Conservation (phyloP, 306 rosid species). For the Prunus mongolica region DNA sequence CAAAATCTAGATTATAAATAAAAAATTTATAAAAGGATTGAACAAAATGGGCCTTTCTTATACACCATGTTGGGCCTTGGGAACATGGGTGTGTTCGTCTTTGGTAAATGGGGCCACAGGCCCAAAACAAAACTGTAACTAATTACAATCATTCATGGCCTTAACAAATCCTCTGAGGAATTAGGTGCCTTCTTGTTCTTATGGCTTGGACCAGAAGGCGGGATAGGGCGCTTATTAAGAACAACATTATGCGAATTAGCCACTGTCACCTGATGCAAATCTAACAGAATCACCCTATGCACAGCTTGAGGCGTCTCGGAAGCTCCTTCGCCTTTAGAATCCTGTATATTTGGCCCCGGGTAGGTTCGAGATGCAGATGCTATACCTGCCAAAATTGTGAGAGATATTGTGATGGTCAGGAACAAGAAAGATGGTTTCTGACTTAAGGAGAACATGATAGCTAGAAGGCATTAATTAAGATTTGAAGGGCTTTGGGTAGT, state of each 20-base stretch:
- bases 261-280: neutral
- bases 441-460: neutral
- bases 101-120: neutral
- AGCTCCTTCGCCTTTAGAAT: neutral
- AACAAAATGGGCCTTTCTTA: neutral
- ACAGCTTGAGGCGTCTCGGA: neutral
- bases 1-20: neutral
- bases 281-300: neutral
- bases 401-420: neutral
- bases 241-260: neutral
- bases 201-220: constrained; percentile 21
- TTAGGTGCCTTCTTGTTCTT: neutral
- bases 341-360: neutral
- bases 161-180: neutral
- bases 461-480: neutral
- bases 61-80: too few species aligned
- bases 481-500: neutral
- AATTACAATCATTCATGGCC: neutral
- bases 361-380: neutral
- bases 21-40: neutral
- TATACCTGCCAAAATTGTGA: neutral
- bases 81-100: neutral
- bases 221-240: constrained; percentile 8
- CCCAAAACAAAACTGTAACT: neutral
- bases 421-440: neutral